Evolutionary conservation across 225 moss, liverwort and hornwort species (phyloP).

Genomic region (Sphagnum tenellum): DNA sequence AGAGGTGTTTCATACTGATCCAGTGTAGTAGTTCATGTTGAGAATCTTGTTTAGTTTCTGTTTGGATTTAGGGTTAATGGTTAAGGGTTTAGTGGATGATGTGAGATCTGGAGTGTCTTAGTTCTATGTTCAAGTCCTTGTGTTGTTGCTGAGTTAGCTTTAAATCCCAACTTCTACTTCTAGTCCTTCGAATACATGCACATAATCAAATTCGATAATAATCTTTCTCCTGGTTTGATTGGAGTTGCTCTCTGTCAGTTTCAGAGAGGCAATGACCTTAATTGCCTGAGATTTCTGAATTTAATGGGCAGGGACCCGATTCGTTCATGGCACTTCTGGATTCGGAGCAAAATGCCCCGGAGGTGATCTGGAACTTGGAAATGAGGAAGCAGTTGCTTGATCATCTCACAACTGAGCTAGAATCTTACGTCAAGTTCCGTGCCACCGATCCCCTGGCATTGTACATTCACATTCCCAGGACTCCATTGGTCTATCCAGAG

Average conservation of each 20-base stretch:
- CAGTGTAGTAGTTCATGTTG: not conserved
- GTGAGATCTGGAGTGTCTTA: not conserved
- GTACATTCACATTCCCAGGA: conserved; percentile 86
- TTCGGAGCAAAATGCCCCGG: conserved; percentile 86
- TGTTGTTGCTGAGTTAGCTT: too few relatives aligned
- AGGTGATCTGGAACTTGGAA: conserved; percentile 83
- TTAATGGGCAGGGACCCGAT: conserved; percentile 60
- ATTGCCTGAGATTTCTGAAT: too few relatives aligned
- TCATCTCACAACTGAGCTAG: conserved; percentile 81
- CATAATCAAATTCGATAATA: too few relatives aligned
- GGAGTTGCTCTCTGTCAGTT: too few relatives aligned
- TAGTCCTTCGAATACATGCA: too few relatives aligned
- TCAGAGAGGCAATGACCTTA: too few relatives aligned
- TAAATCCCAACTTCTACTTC: too few relatives aligned
- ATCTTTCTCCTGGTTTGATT: too few relatives aligned
- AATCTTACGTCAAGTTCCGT: conserved; percentile 90
- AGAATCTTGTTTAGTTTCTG: not conserved
- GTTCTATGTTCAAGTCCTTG: too few relatives aligned
- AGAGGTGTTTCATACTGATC: conserved; percentile 35
- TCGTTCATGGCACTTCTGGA: conserved; percentile 66
- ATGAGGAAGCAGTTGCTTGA: conserved; percentile 83
- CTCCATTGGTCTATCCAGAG: conserved; percentile 79
- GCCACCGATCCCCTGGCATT: conserved; percentile 93
- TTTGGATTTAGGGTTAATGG: too few relatives aligned
- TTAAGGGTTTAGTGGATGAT: not conserved